Evolutionary conservation across 2,329 filamentous ascomycete species (phyloP).

Genomic region (Catunica adiposa): DNA sequence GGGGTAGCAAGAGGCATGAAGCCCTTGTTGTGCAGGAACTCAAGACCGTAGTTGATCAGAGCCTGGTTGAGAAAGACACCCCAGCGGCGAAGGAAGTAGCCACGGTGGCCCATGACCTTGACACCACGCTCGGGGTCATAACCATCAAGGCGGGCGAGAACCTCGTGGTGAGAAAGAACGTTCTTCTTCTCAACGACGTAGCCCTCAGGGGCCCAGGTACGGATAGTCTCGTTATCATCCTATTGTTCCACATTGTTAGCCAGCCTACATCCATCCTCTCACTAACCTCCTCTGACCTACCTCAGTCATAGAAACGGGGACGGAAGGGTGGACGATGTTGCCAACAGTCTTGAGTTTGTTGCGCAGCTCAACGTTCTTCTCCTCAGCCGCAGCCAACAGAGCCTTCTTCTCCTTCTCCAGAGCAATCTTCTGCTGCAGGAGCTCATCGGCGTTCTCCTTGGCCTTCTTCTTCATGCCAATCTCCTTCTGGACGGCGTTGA

Average conservation of each 20-base stretch:
- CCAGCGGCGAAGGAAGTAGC: conserved; percentile 81
- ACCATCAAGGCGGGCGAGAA: conserved; percentile 71
- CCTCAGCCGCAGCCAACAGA: conserved; percentile 53
- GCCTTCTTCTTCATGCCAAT: conserved; percentile 88
- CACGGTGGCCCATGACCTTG: conserved; percentile 86
- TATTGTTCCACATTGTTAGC: conserved; percentile 15
- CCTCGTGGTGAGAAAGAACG: conserved; percentile 83
- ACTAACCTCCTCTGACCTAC: conserved; percentile 22
- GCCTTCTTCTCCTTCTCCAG: conserved; percentile 71
- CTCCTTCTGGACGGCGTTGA: conserved; percentile 79
- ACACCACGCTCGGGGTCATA: conserved; percentile 87
- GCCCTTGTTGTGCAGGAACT: conserved; percentile 68
- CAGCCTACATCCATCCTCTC: not conserved
- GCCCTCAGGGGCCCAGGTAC: conserved; percentile 67
- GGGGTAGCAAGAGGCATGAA: conserved; percentile 75
- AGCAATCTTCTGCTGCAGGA: conserved; percentile 61
- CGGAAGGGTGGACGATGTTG: conserved; percentile 60
- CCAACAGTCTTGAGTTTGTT: conserved; percentile 67
- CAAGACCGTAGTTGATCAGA: conserved; percentile 83
- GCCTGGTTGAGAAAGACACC: conserved; percentile 80
- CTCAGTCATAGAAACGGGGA: conserved; percentile 70
- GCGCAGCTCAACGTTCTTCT: conserved; percentile 60
- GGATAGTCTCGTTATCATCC: conserved; percentile 66
- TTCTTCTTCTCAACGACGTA: conserved; percentile 58
- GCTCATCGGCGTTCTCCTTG: conserved; percentile 71